Base-by-base conservation (phyloP, 2,329 filamentous ascomycete genomes). In the Pestalotiopsis sp. region DNA sequence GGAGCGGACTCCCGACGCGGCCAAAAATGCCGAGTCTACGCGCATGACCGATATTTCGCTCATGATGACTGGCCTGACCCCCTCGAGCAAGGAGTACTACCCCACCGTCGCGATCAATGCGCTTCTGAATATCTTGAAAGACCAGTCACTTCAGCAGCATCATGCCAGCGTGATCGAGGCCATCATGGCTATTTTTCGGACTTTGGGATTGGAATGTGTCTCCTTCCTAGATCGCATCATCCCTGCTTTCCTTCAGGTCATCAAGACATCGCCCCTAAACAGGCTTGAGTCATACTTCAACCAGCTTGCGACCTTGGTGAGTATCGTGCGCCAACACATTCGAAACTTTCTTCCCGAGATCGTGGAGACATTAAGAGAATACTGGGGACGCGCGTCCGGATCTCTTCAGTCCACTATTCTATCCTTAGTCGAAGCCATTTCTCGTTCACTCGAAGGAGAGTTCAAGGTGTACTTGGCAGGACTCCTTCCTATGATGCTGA, bases 141-240 rank as follows among this genome's bases (percentile, higher is more conserved):
- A 99, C 74, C 90, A 91, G 31, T 98, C 96, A 0, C 85, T 99
- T 4, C 89, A 92, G 13, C 93, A 97, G 76, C 95, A 97, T 75
- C 97, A 99, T 76, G 95, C 94, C 3, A 90, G 92, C 12, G 95
- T 98, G 14, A 96, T 99, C 65, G 96, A 98, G 79, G 96, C 96
- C 4, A 97, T 99, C 74, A 98, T 99, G 91, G 97, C 94, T 74
- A 99, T 99, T 69, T 99, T 99, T 82, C 93, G 96, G 74, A 99
- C 97, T 0, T 87, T 99, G 70, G 96, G 96, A 2, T 83, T 99
- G 74, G 97, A 98, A 78, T 99, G 96, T 78, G 95, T 99, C 9
- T 93, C 94, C 0, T 99, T 98, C 80, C 88, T 99, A 1, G 92
- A 93, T 70, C 92, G 96, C 70, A 98, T 99, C 70, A 93, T 99